Percentiles rank a stretch among this genome's conserved stretches.
Evolutionary conservation across 257 asterid species (phyloP).

Genomic region (Salvia splendens): DNA sequence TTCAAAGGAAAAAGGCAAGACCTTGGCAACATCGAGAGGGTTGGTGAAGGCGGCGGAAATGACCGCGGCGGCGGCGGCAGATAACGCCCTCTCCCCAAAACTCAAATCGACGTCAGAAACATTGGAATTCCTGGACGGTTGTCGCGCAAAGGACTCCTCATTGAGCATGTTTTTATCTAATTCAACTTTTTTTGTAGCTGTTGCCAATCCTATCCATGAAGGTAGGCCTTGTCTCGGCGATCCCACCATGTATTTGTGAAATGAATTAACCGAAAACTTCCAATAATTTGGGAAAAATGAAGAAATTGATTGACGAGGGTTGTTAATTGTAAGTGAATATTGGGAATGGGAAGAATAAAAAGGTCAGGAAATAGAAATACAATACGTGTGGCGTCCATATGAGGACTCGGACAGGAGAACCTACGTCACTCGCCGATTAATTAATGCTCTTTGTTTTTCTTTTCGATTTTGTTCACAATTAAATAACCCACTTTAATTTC

Average conservation of each 20-base stretch:
- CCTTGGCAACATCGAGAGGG: slow-evolving; percentile 94
- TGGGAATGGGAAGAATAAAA: too few species aligned
- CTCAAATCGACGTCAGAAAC: slow-evolving; percentile 53
- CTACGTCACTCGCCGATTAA: too few species aligned
- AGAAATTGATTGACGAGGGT: too few species aligned
- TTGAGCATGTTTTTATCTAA: slow-evolving; percentile 41
- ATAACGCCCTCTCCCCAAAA: slow-evolving; percentile 64
- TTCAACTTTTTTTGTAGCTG: slow-evolving; percentile 47
- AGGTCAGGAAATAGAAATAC: too few species aligned
- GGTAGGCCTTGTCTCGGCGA: slow-evolving; percentile 54
- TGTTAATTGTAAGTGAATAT: too few species aligned
- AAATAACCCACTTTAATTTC: too few species aligned
- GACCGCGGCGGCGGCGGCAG: slow-evolving; percentile 87
- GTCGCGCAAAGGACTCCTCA: slow-evolving; percentile 19
- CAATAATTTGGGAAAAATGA: slow-evolving; percentile 12
- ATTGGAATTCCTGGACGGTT: slow-evolving; percentile 28
- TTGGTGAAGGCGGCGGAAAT: slow-evolving; percentile 75
- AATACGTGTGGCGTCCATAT: too few species aligned
- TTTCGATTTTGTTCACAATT: too few species aligned
- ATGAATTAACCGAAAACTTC: neutral
- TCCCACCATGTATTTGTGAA: slow-evolving; percentile 39
- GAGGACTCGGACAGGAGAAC: too few species aligned
- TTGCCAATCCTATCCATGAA: slow-evolving; percentile 57
- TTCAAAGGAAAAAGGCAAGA: slow-evolving; percentile 23
- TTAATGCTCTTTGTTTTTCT: too few species aligned